phyloP scores from a whole-genome alignment of 2,329 filamentous ascomycete species.

The Beauveria medogensis region DNA sequence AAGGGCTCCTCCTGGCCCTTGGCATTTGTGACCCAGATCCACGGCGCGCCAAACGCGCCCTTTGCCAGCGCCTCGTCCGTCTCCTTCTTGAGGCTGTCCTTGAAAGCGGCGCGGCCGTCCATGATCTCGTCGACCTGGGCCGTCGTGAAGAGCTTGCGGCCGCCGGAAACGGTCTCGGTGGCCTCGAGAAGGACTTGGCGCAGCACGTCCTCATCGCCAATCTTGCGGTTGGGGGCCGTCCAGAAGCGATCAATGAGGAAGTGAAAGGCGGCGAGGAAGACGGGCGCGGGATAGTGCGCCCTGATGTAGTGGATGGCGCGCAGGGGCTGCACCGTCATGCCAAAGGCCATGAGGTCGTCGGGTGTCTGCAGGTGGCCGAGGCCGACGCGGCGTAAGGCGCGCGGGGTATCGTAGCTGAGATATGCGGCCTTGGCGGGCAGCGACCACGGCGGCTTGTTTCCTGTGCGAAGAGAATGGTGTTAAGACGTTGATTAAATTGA shows the following conservation, averaged over 20 bases:
- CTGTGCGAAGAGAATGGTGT: slow-evolving; percentile 25
- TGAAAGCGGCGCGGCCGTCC: slow-evolving; percentile 39
- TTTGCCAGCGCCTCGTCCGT: slow-evolving; percentile 54
- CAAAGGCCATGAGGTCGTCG: slow-evolving; percentile 33
- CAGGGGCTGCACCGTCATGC: slow-evolving; percentile 47
- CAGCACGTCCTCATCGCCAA: slow-evolving; percentile 51
- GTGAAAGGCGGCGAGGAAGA: slow-evolving; percentile 46
- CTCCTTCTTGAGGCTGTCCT: slow-evolving; percentile 39
- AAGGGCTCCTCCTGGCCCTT: slow-evolving; percentile 57
- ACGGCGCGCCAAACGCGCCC: slow-evolving; percentile 71
- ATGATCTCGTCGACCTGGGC: slow-evolving; percentile 50
- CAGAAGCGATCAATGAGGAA: slow-evolving; percentile 55
- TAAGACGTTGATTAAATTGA: background rate
- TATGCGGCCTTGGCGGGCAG: slow-evolving; percentile 60
- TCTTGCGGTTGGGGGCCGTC: slow-evolving; percentile 48
- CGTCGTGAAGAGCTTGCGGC: slow-evolving; percentile 35
- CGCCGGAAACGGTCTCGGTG: slow-evolving; percentile 18
- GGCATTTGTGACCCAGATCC: slow-evolving; percentile 59
- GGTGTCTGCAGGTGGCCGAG: slow-evolving; percentile 30
- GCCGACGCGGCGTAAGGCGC: slow-evolving; percentile 31
- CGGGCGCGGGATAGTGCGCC: slow-evolving; percentile 37
- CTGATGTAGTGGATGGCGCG: slow-evolving; percentile 62
- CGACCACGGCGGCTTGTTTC: slow-evolving; percentile 69
- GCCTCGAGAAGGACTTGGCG: slow-evolving; percentile 26
- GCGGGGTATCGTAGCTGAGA: slow-evolving; percentile 32